These are phyloP conservation scores for Arachis hypogaea DNA, from an alignment of 306 rosid genomes.

Conservation along the genomic window DNA sequence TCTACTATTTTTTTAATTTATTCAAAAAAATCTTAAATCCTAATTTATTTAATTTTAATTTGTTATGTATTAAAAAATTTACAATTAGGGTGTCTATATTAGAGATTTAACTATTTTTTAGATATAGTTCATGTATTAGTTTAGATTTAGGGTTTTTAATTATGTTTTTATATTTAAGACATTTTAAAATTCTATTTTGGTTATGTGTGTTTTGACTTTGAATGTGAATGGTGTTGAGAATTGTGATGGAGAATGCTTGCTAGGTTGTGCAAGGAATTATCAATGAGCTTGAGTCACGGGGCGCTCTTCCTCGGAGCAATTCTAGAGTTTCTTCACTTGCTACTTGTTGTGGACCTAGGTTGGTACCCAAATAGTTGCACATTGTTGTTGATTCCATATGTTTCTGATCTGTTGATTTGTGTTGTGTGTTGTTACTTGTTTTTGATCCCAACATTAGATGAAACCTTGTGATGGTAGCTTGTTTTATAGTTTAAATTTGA, in stretches of 20 bases:
- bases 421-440: constrained; percentile 26
- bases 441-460: constrained; percentile 35
- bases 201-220: not conserved
- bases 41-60: too few relatives aligned
- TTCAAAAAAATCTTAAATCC: too few relatives aligned
- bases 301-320: constrained; percentile 97
- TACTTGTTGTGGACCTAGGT: constrained; percentile 99
- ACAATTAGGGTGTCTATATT: too few relatives aligned
- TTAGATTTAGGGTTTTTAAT: too few relatives aligned
- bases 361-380: constrained; percentile 33
- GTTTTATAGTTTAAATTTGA: not conserved
- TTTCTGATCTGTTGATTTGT: constrained; percentile 14
- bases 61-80: too few relatives aligned
- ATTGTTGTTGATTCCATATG: not conserved
- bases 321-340: constrained; percentile 98
- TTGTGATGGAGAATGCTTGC: constrained; percentile 32
- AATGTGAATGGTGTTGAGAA: constrained; percentile 22
- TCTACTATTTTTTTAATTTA: too few relatives aligned
- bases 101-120: too few relatives aligned
- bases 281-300: constrained; percentile 99
- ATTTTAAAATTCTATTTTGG: too few relatives aligned
- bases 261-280: constrained; percentile 97
- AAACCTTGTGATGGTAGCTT: not conserved
- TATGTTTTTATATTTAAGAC: too few relatives aligned
- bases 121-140: too few relatives aligned